A percentile compares a stretch with the other conserved stretches of the same genome.
phyloP scores from a whole-genome alignment of 805 yeast genomes.

The Candida andamanensis region DNA sequence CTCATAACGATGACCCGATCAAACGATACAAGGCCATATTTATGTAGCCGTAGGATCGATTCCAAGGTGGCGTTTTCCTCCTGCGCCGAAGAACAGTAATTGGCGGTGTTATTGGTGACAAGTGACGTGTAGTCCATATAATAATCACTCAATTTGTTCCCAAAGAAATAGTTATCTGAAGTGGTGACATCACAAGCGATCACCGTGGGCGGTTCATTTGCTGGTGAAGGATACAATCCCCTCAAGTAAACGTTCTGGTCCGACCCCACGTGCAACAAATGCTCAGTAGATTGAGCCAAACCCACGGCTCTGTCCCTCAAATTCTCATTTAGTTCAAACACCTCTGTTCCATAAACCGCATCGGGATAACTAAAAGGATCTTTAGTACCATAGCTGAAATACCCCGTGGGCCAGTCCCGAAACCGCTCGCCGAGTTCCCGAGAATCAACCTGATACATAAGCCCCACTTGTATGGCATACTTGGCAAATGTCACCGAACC shows the following conservation, averaged over 20 bases:
- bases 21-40: slow-evolving; percentile 51
- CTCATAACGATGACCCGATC: slow-evolving; percentile 56
- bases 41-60: slow-evolving; percentile 50
- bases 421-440: slow-evolving; percentile 31
- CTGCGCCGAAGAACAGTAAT: slow-evolving; percentile 58
- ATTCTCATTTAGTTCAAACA: slow-evolving; percentile 55
- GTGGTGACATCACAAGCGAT: slow-evolving; percentile 52
- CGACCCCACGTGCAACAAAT: slow-evolving; percentile 42
- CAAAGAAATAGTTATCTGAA: slow-evolving; percentile 57
- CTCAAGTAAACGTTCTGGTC: slow-evolving; percentile 41
- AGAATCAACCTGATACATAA: slow-evolving; percentile 55
- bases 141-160: slow-evolving; percentile 46
- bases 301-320: slow-evolving; percentile 54
- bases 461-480: slow-evolving; percentile 57
- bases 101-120: slow-evolving; percentile 55
- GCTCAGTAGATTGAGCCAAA: slow-evolving; percentile 39
- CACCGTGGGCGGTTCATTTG: slow-evolving; percentile 7
- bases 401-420: slow-evolving; percentile 56
- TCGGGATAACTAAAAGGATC: slow-evolving; percentile 47
- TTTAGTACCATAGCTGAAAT: slow-evolving; percentile 51
- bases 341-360: slow-evolving; percentile 58
- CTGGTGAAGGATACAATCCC: slow-evolving; percentile 34
- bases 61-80: slow-evolving; percentile 66
- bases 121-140: slow-evolving; percentile 43
- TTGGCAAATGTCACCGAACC: slow-evolving; percentile 59